Percentiles rank a stretch among this genome's conserved stretches.
phyloP scores from a whole-genome alignment of 2,329 filamentous ascomycete genomes.

The Colletotrichum shisoi region DNA sequence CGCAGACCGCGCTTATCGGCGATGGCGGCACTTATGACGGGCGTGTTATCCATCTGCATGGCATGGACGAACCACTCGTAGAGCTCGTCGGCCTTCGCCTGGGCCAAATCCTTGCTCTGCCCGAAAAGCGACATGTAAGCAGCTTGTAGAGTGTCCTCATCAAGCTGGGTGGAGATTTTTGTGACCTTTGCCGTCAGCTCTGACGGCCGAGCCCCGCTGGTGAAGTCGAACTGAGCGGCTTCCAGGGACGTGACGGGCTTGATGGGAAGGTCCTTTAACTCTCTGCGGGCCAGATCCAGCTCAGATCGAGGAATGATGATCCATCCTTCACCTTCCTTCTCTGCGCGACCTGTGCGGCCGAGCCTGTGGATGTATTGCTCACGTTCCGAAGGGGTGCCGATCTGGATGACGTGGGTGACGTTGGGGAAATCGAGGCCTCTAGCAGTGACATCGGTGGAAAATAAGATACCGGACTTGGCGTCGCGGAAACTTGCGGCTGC shows the following conservation, averaged over 20 bases:
- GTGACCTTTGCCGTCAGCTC: slow-evolving; percentile 46
- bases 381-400: slow-evolving; percentile 69
- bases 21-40: slow-evolving; percentile 41
- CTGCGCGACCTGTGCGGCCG: slow-evolving; percentile 78
- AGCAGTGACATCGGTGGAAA: slow-evolving; percentile 82
- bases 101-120: slow-evolving; percentile 50
- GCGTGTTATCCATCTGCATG: slow-evolving; percentile 58
- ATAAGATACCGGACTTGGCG: slow-evolving; percentile 68
- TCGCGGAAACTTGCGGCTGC: slow-evolving; percentile 76
- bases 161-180: slow-evolving; percentile 52
- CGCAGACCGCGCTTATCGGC: slow-evolving; percentile 47
- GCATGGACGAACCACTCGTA: slow-evolving; percentile 62
- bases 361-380: slow-evolving; percentile 81
- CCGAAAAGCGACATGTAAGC: slow-evolving; percentile 69
- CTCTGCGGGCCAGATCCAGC: slow-evolving; percentile 54
- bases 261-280: slow-evolving; percentile 68
- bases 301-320: slow-evolving; percentile 68
- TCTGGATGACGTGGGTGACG: slow-evolving; percentile 80
- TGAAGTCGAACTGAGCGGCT: slow-evolving; percentile 60
- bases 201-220: slow-evolving; percentile 3
- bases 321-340: slow-evolving; percentile 76
- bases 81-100: slow-evolving; percentile 56
- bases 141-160: slow-evolving; percentile 43
- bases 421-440: slow-evolving; percentile 84
- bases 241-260: slow-evolving; percentile 61